These are phyloP conservation scores for Phytophthora hibernalis DNA, from an alignment of 352 stramenopile genomes.

Conservation along the genomic window DNA sequence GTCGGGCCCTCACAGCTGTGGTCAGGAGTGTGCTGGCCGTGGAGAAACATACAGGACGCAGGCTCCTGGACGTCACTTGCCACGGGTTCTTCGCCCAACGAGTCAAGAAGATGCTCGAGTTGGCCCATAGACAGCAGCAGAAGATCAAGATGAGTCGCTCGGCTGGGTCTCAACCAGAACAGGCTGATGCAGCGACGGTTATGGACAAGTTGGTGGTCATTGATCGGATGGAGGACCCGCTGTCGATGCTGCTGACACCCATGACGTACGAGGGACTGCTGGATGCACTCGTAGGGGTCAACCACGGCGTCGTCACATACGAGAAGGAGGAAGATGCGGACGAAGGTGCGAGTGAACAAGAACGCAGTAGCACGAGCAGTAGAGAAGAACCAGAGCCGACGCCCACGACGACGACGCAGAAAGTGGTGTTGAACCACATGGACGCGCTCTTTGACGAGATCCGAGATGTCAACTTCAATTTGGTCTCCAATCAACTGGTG, in stretches of 20 bases:
- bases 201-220: slow-evolving; percentile 76
- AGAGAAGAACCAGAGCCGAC: background rate
- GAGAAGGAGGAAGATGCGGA: slow-evolving; percentile 47
- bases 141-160: slow-evolving; percentile 35
- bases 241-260: slow-evolving; percentile 83
- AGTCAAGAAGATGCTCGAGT: slow-evolving; percentile 70
- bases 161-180: slow-evolving; percentile 8
- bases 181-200: slow-evolving; percentile 1
- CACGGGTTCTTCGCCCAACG: slow-evolving; percentile 60
- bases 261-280: slow-evolving; percentile 88
- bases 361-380: slow-evolving; percentile 19
- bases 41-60: slow-evolving; percentile 48
- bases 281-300: slow-evolving; percentile 73
- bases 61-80: slow-evolving; percentile 51
- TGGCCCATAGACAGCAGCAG: slow-evolving; percentile 54
- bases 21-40: slow-evolving; percentile 70
- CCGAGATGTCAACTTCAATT: slow-evolving; percentile 84
- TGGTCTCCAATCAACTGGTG: slow-evolving; percentile 56
- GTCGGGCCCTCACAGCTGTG: slow-evolving; percentile 64
- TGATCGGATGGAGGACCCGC: slow-evolving; percentile 80
- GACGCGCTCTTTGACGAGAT: slow-evolving; percentile 79
- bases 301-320: slow-evolving; percentile 77
- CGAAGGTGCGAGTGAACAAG: slow-evolving; percentile 22
- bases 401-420: slow-evolving; percentile 38
- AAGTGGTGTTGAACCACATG: slow-evolving; percentile 71